phyloP scores from a whole-genome alignment of 306 rosid genomes.

The Citrullus amarus region DNA sequence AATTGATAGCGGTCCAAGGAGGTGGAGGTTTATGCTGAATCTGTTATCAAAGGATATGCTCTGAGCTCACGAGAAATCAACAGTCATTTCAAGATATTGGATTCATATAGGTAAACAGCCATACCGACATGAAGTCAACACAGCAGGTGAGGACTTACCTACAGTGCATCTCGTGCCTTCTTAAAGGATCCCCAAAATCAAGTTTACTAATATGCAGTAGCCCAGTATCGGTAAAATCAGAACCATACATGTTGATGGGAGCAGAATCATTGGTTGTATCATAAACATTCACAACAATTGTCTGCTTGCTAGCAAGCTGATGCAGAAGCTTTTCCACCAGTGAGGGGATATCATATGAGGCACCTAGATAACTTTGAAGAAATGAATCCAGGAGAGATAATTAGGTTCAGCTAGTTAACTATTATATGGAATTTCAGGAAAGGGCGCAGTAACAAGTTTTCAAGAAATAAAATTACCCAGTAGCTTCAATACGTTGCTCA shows the following conservation, averaged over 20 bases:
- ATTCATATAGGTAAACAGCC: background rate
- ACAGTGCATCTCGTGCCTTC: conserved; percentile 98
- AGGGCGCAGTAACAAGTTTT: background rate
- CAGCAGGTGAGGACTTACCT: conserved; percentile 33
- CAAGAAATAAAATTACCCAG: conserved; percentile 52
- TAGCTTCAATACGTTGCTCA: conserved; percentile 59
- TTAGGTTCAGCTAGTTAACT: conserved; percentile 10
- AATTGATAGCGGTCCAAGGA: conserved; percentile 68
- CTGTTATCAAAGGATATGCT: conserved; percentile 23
- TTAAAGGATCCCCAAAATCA: conserved; percentile 91
- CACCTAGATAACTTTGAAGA: conserved; percentile 71
- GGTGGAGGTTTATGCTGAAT: conserved; percentile 66
- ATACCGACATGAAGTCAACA: background rate
- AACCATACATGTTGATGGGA: conserved; percentile 76
- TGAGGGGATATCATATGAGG: conserved; percentile 89
- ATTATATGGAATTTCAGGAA: background rate
- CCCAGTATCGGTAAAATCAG: conserved; percentile 71
- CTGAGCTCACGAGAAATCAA: background rate
- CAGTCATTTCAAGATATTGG: background rate
- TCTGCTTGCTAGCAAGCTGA: conserved; percentile 97
- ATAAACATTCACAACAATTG: conserved; percentile 87
- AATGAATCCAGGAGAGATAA: conserved; percentile 11
- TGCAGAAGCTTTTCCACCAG: conserved; percentile 94
- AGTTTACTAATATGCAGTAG: conserved; percentile 47
- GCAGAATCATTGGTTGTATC: conserved; percentile 74